phyloP scores from a whole-genome alignment of 2,329 filamentous ascomycete species.

The Talaromyces rugulosus region DNA sequence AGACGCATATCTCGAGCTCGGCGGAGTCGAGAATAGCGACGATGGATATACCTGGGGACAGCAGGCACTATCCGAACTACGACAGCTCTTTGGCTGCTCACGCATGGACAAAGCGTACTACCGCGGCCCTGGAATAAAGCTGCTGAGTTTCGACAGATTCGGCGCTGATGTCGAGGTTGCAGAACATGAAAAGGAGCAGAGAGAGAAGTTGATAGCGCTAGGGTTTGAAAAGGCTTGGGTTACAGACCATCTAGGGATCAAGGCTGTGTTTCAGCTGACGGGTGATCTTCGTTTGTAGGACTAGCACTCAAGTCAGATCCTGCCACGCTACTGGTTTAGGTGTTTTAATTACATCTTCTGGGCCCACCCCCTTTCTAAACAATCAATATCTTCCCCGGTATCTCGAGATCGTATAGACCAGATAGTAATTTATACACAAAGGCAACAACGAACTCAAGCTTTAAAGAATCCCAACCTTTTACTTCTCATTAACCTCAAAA shows the following conservation, averaged over 20 bases:
- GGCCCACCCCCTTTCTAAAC: too few relatives aligned
- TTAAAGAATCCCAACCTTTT: neutral
- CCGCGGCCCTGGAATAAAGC: conserved; percentile 29
- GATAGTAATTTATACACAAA: too few relatives aligned
- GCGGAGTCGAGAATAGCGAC: conserved; percentile 48
- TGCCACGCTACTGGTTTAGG: too few relatives aligned
- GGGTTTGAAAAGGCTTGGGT: conserved; percentile 8
- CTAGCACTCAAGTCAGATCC: neutral
- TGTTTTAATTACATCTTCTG: too few relatives aligned
- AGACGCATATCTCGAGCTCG: conserved; percentile 52
- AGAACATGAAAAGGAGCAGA: neutral
- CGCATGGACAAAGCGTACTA: conserved; percentile 55
- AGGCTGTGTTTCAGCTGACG: conserved; percentile 1
- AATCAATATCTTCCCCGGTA: too few relatives aligned
- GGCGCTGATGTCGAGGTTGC: conserved; percentile 12
- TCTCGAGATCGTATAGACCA: too few relatives aligned
- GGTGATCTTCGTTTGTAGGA: neutral
- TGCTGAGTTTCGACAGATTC: conserved; percentile 5
- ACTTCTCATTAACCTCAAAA: neutral
- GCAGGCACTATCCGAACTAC: conserved; percentile 41
- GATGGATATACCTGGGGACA: conserved; percentile 57
- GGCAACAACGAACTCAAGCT: too few relatives aligned
- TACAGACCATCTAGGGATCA: conserved; percentile 10
- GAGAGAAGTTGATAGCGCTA: neutral
- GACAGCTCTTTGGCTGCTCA: conserved; percentile 45